These are phyloP conservation scores for Prunus mongolica DNA, from an alignment of 306 rosid genomes.

Conservation along the genomic window DNA sequence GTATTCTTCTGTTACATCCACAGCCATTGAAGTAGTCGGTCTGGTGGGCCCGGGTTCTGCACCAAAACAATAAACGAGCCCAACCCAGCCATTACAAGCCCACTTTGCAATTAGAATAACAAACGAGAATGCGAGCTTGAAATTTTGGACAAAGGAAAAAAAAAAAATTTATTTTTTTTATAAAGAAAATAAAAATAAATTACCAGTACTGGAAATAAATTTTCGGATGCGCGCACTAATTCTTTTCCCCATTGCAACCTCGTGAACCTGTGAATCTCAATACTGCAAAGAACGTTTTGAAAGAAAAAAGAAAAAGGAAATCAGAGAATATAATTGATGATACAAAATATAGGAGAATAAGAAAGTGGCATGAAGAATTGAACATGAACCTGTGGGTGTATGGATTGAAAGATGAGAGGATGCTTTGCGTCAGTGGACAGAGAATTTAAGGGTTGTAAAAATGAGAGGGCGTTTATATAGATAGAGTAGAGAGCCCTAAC, in stretches of 20 bases:
- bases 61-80: neutral
- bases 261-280: neutral
- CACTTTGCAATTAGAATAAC: neutral
- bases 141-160: too few relatives aligned
- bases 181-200: neutral
- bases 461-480: constrained; percentile 1
- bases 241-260: constrained; percentile 32
- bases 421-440: neutral
- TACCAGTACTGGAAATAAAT: constrained; percentile 38
- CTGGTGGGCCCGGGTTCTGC: constrained; percentile 16
- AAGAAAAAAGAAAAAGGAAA: neutral
- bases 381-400: constrained; percentile 2
- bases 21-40: constrained; percentile 10
- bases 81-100: neutral
- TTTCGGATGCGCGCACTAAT: constrained; percentile 33
- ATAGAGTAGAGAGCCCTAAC: constrained; percentile 2
- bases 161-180: too few relatives aligned
- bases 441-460: neutral
- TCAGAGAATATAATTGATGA: too few relatives aligned
- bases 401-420: too few relatives aligned
- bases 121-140: too few relatives aligned
- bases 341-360: neutral
- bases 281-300: neutral
- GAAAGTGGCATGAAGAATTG: neutral
- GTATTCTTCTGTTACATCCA: constrained; percentile 68